Evolutionary conservation across 2,329 filamentous ascomycete species (phyloP).

Genomic region (Penicillium expansum): DNA sequence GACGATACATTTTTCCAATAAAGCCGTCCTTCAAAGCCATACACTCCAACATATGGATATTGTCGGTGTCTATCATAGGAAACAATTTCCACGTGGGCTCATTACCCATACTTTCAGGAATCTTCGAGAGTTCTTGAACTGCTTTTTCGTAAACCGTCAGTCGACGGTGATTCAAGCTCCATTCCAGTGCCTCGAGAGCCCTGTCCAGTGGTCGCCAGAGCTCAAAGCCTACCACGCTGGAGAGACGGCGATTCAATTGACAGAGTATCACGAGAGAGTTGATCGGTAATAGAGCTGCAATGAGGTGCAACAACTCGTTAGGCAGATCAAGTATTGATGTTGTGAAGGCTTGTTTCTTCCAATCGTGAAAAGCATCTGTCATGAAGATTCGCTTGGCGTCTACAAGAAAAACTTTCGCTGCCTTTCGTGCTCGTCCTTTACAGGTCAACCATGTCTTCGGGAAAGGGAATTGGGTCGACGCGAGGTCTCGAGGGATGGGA

Average conservation of each 20-base stretch:
- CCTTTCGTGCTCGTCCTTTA: neutral
- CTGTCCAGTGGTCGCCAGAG: neutral
- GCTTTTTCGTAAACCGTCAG: neutral
- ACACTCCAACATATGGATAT: conserved; percentile 35
- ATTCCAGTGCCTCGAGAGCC: neutral
- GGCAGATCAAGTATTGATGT: neutral
- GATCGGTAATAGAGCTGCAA: neutral
- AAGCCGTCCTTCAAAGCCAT: conserved; percentile 62
- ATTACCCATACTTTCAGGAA: neutral
- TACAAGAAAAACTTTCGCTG: neutral
- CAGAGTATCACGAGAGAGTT: neutral
- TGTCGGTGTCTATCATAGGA: neutral
- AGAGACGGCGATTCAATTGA: neutral
- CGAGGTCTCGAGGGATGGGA: neutral
- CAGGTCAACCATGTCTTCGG: neutral
- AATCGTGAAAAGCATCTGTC: neutral
- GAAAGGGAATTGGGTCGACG: neutral
- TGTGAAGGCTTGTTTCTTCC: neutral
- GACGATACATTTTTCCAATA: conserved; percentile 39
- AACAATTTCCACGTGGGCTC: neutral
- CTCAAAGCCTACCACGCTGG: neutral
- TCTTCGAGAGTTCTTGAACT: neutral
- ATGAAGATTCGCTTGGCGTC: neutral
- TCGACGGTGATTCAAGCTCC: neutral
- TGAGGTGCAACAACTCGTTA: neutral